phyloP scores from a whole-genome alignment of 495 filamentous ascomycete species.

The Aspergillus bridgeri region DNA sequence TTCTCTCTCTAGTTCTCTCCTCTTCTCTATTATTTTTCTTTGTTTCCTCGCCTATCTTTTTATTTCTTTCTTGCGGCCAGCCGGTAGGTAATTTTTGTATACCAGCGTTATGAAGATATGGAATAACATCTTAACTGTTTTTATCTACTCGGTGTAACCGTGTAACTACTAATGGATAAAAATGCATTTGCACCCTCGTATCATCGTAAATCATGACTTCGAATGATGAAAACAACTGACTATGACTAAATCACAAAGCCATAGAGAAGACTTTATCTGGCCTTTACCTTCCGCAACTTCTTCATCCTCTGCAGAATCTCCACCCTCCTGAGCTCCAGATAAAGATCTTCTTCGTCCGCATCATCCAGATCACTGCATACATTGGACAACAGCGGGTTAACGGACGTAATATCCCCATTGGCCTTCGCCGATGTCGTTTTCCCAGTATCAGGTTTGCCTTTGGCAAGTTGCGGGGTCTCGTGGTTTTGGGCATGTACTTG shows the following conservation, averaged over 20 bases:
- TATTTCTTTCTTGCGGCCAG: too few relatives aligned
- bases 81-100: too few relatives aligned
- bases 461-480: background rate
- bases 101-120: too few relatives aligned
- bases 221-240: background rate
- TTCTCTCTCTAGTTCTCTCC: too few relatives aligned
- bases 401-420: slow-evolving; percentile 18
- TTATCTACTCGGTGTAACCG: too few relatives aligned
- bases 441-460: background rate
- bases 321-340: slow-evolving; percentile 37
- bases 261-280: slow-evolving; percentile 24
- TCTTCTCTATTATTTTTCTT: too few relatives aligned
- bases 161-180: too few relatives aligned
- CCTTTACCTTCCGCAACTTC: slow-evolving; percentile 29
- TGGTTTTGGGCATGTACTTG: too few relatives aligned
- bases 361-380: slow-evolving; percentile 33
- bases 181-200: too few relatives aligned
- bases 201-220: background rate
- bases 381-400: slow-evolving; percentile 20
- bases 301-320: slow-evolving; percentile 43
- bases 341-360: slow-evolving; percentile 41
- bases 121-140: too few relatives aligned
- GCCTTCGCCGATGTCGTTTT: slow-evolving; percentile 12
- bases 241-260: background rate
- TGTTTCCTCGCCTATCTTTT: too few relatives aligned